Base-by-base conservation (phyloP, 2,329 filamentous ascomycete genomes). In the Sarocladiaceae sp. region DNA sequence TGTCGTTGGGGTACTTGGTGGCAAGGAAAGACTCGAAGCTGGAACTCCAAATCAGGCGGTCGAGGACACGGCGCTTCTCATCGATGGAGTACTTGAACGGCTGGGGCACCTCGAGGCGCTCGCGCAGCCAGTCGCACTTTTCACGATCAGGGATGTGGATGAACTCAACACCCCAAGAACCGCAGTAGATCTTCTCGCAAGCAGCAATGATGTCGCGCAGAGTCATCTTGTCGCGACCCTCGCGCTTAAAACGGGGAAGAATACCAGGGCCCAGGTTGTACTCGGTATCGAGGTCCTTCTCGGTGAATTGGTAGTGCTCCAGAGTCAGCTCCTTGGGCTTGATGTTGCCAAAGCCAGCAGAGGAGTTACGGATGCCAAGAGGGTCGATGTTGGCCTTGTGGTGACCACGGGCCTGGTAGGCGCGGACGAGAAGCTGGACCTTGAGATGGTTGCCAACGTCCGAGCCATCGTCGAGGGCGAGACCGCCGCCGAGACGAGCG, bases 1-100 rank as follows among this genome's bases (percentile, higher is more conserved):
- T 98, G 72, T 98, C 93, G 69, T 98, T 98, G 65, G 93, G 93
- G 69, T 96, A 97, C 69, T 98, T 98, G 47, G 89, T 96, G 46
- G 93, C 83, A 54, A 95, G 73, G 78, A 98, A 98, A 48, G 82
- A 72, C 72, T 98, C 93, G 65, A 98, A 98, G 69, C 88, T 96
- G 52, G 90, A 95, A 64, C 88, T 91, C 93, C 93, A 98, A 66
- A 98, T 98, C 53, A 98, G 76, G 61, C 93, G 88, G 70, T 98
- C 93, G 54, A 98, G 78, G 55, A 98, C 95, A 54, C 93, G 83
- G 61, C 93, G 87, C 80, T 98, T 98, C 77, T 98, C 93, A 59
- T 97, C 93, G 48, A 95, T 85, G 1, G 88, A 94, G 74, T 96
- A 97, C 68, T 94, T 94, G 79, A 95, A 98, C 11, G 93, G 89